phyloP scores from a whole-genome alignment of 345 rosid species.

The Populus ilicifolia region DNA sequence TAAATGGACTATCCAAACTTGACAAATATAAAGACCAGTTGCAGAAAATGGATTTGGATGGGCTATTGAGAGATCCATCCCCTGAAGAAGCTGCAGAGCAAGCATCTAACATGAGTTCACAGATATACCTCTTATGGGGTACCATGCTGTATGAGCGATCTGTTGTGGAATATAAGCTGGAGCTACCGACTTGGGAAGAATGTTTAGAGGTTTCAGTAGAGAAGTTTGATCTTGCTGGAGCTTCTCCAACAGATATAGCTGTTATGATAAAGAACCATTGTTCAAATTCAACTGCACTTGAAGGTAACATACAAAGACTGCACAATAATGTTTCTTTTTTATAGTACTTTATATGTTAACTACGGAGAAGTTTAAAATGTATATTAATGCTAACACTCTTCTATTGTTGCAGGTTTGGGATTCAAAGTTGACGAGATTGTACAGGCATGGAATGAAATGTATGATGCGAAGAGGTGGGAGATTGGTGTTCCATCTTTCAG shows the following conservation, averaged over 20 bases:
- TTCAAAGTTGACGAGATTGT: slow-evolving; percentile 96
- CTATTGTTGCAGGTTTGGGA: slow-evolving; percentile 55
- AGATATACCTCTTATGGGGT: slow-evolving; percentile 93
- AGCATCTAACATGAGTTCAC: slow-evolving; percentile 80
- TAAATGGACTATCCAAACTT: slow-evolving; percentile 76
- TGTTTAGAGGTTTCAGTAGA: slow-evolving; percentile 96
- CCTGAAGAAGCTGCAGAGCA: slow-evolving; percentile 78
- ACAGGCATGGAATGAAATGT: slow-evolving; percentile 99
- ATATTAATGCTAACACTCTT: slow-evolving; percentile 2
- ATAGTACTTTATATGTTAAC: neutral
- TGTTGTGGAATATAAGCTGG: slow-evolving; percentile 82
- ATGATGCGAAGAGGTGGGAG: slow-evolving; percentile 97
- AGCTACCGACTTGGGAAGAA: slow-evolving; percentile 95
- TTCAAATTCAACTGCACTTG: slow-evolving; percentile 74
- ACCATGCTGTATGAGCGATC: slow-evolving; percentile 93
- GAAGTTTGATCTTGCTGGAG: slow-evolving; percentile 97
- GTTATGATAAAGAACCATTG: slow-evolving; percentile 98
- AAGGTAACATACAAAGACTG: slow-evolving; percentile 48
- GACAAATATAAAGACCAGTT: slow-evolving; percentile 61
- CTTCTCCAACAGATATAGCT: slow-evolving; percentile 91
- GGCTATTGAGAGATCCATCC: slow-evolving; percentile 51
- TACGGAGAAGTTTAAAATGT: neutral
- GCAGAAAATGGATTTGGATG: slow-evolving; percentile 66
- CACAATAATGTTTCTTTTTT: neutral
- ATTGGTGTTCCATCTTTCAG: slow-evolving; percentile 88